A percentile compares a stretch with the other conserved stretches of the same genome.
Evolutionary conservation across 2,329 filamentous ascomycete genomes (phyloP).

Genomic region (Paracamarosporium sp.): DNA sequence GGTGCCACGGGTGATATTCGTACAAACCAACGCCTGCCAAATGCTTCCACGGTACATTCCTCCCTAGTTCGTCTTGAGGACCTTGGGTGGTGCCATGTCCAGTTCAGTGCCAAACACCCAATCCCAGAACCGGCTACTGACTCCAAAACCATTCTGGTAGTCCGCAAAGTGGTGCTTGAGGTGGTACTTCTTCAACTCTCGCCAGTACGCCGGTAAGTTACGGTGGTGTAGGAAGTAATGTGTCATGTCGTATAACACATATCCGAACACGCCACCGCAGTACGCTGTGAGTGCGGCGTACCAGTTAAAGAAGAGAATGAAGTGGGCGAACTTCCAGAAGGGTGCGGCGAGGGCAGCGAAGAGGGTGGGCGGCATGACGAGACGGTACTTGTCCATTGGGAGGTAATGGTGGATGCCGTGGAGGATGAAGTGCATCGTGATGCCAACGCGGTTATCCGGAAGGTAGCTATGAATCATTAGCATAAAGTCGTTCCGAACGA

Average conservation of each 20-base stretch:
- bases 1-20: not conserved
- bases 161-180: constrained; percentile 97
- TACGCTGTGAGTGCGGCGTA: constrained; percentile 78
- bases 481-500: not conserved
- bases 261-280: constrained; percentile 92
- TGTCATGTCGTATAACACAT: constrained; percentile 94
- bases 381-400: constrained; percentile 97
- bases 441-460: constrained; percentile 85
- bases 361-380: constrained; percentile 94
- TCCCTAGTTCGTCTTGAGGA: constrained; percentile 51
- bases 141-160: constrained; percentile 96
- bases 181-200: constrained; percentile 94
- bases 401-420: constrained; percentile 98
- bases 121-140: constrained; percentile 97
- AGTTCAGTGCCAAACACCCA: constrained; percentile 89
- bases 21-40: constrained; percentile 9
- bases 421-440: constrained; percentile 90
- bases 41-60: not conserved
- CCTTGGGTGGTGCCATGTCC: constrained; percentile 56
- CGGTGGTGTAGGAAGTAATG: constrained; percentile 99
- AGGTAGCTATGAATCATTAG: constrained; percentile 67
- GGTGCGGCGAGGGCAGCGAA: constrained; percentile 84
- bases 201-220: constrained; percentile 89
- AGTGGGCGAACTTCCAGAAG: constrained; percentile 90
- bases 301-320: constrained; percentile 85